Evolutionary conservation across 305 asterid genomes (phyloP).

Genomic region (Lippia alba): DNA sequence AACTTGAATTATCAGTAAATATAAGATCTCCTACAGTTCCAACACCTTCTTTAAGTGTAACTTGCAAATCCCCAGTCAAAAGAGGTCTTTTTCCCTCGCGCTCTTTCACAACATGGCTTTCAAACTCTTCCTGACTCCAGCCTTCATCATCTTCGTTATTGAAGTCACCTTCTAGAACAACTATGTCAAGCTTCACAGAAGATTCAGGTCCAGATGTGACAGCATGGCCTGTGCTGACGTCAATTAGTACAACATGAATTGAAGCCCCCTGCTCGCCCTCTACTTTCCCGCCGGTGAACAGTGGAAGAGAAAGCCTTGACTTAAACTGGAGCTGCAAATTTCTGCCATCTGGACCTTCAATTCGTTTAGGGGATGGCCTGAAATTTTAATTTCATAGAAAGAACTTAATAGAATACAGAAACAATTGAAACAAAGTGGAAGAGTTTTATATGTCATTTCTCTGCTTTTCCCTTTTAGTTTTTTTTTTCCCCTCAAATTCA

Average conservation of each 20-base stretch:
- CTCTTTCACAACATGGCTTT: constrained; percentile 78
- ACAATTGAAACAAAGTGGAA: not conserved
- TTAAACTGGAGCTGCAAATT: constrained; percentile 73
- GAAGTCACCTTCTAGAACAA: constrained; percentile 87
- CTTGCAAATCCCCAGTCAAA: constrained; percentile 76
- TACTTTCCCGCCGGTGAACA: constrained; percentile 85
- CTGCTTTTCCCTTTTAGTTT: not conserved
- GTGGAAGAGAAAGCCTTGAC: constrained; percentile 78
- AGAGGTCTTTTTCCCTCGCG: constrained; percentile 90
- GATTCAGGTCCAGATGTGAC: constrained; percentile 78
- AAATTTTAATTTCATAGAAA: constrained; percentile 32
- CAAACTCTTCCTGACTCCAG: constrained; percentile 80
- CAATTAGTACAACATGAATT: constrained; percentile 71
- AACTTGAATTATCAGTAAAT: constrained; percentile 90
- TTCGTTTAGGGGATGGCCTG: constrained; percentile 79
- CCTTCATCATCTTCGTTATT: constrained; percentile 69
- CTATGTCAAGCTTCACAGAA: constrained; percentile 66
- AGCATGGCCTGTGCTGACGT: constrained; percentile 60
- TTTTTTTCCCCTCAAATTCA: not conserved
- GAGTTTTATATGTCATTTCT: not conserved
- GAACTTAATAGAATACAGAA: constrained; percentile 18
- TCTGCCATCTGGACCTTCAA: constrained; percentile 83
- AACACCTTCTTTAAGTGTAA: constrained; percentile 83
- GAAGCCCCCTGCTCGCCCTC: constrained; percentile 92
- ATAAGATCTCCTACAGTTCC: constrained; percentile 86